Evolutionary conservation across 148 eudicot genomes (phyloP), one percentile per base, ranked within the genome.

Genomic region (Rhododendron ovatum): DNA sequence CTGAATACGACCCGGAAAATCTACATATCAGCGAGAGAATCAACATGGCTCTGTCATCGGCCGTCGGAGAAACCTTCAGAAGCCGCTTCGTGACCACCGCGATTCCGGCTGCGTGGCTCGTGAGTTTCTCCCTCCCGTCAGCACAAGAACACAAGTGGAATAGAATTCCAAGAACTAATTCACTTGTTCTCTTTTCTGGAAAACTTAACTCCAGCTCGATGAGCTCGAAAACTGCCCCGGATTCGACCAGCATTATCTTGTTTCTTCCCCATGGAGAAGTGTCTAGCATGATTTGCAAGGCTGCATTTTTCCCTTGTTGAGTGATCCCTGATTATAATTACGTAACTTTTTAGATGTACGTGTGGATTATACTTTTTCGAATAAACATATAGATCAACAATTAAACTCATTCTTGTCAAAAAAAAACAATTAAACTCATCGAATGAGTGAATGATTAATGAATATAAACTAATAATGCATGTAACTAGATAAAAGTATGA

Each of bases 131-230:
- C 13, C 94, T 86, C 48, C 94, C 94, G 15, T 89, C 91, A 1
- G 94, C 94, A 47, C 87, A 86, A n/a, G 86, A 86, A 61, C 94
- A 92, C 50, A 92, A 76, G 43, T 89, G 88, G 63, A 77, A 87
- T 55, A 92, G 28, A 22, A 89, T 74, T 24, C 87, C 90, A 39
- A 91, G 30, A 20, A 90, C 69, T 7, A 92, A 74, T 86, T 92
- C 94, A 14, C 80, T 71, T 1, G 88, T 88, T 79, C 43, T 90
- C 74, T 82, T 92, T 33, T 90, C 92, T 13, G 89, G 86, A 1
- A 76, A 53, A 12, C 81, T 85, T 20, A 90, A 71, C 35, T 91
- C 90, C 8, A 88, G 74, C 87, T 92, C 92, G 1, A 92, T 50
- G 12, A 92, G 85, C 50, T 86, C 87, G n/a, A 85, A 86, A 50